Evolutionary conservation across 2,329 filamentous ascomycete genomes (phyloP).

Genomic region (Xylariaceae sp.): DNA sequence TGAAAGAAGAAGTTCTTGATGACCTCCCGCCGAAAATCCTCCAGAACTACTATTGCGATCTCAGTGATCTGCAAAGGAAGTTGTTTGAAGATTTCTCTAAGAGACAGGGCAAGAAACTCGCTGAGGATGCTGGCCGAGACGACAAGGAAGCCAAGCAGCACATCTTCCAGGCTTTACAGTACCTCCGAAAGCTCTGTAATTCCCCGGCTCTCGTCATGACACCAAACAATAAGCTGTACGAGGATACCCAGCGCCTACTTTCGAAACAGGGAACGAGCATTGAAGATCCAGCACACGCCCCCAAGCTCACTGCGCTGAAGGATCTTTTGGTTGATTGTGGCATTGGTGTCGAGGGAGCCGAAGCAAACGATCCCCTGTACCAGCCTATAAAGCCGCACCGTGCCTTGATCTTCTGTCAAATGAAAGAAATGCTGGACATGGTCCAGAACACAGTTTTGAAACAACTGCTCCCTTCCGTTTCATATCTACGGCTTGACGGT

Average conservation of each 20-base stretch:
- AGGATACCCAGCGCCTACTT: constrained; percentile 80
- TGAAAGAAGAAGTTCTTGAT: constrained; percentile 97
- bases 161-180: constrained; percentile 98
- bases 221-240: constrained; percentile 86
- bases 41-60: constrained; percentile 98
- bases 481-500: constrained; percentile 92
- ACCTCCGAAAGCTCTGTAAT: constrained; percentile 99
- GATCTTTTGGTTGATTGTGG: constrained; percentile 98
- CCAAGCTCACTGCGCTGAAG: constrained; percentile 86
- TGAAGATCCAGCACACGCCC: constrained; percentile 84
- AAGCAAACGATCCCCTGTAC: constrained; percentile 61
- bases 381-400: constrained; percentile 94
- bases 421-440: constrained; percentile 99
- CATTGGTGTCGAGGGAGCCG: constrained; percentile 77
- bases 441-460: constrained; percentile 92
- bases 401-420: constrained; percentile 96
- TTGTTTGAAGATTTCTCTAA: constrained; percentile 96
- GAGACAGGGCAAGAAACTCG: constrained; percentile 87
- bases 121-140: constrained; percentile 77
- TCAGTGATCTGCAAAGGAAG: constrained; percentile 91
- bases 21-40: constrained; percentile 97
- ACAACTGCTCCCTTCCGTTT: constrained; percentile 87
- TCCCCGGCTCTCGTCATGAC: constrained; percentile 96
- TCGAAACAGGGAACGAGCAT: constrained; percentile 78
- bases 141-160: constrained; percentile 96